Evolutionary conservation across 371 early-diverging fungal species (phyloP), one percentile per base, ranked within the genome.

Genomic region (Actinomucor elegans): DNA sequence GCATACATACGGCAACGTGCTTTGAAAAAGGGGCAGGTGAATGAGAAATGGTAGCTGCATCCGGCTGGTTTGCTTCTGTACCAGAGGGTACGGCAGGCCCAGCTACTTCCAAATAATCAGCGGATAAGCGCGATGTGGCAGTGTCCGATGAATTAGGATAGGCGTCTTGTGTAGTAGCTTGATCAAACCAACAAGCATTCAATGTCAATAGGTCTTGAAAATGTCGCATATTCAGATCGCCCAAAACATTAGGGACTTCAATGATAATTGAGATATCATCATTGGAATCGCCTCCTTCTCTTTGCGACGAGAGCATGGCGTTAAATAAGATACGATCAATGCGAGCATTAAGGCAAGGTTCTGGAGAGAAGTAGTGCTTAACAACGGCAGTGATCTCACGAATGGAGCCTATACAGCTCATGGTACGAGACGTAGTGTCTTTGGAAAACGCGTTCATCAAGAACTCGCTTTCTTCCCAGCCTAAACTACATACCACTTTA

Each of bases 341-440:
- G 36, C 77, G 81, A 7, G 80, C 78, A 28, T 69, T 69, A 36
- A 92, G 61, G 48, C 91, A 91, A 40, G 91, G 84, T 55, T 92
- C 91, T 10, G 91, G 91, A 7, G 94, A 93, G 56, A 90, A 93
- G 14, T 83, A 75, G 54, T 93, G 91, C 12, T 86, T 87, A 20
- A 92, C 76, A 23, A 81, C 64, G 2, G 81, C 86, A 3, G 85
- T 85, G 1, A 80, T 75, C 8, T 80, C 79, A 3, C 71, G 59
- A 11, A 90, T 68, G 12, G 77, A 81, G 4, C 84, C 88, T 20
- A 80, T 73, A 52, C 85, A 80, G 17, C 85, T 87, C 24, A 81
- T 64, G 0, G 83, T 79, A 45, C 73, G 73, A 43, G 69, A 75
- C 0, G 74, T 70, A 1, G 50, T 55, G n/a, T 63, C 65, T 24